Conservation (phyloP, 1,284 basidiomycete species). For the Ustilago xerochloae region DNA sequence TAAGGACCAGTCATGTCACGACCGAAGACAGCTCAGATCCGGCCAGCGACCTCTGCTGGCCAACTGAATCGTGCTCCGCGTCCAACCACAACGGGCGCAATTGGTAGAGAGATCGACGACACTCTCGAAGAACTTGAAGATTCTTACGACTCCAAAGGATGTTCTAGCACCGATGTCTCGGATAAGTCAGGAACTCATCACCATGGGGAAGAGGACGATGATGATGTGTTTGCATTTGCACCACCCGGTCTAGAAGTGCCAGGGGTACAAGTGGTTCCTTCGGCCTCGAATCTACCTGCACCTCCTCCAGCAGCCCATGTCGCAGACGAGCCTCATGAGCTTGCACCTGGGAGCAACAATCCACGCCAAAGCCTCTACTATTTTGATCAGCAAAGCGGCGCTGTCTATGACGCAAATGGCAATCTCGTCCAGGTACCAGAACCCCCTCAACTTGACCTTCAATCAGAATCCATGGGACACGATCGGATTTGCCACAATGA, state of each 20-base stretch:
- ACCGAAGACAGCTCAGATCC: slow-evolving; percentile 13
- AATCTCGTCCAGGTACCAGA: slow-evolving; percentile 15
- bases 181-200: slow-evolving; percentile 5
- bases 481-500: not conserved
- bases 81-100: slow-evolving; percentile 10
- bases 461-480: not conserved
- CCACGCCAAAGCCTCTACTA: slow-evolving; percentile 27
- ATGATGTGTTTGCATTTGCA: slow-evolving; percentile 44
- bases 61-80: slow-evolving; percentile 2
- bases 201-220: slow-evolving; percentile 27
- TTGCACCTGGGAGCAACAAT: not conserved
- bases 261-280: slow-evolving; percentile 15
- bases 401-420: slow-evolving; percentile 25
- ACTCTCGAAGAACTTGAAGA: not conserved
- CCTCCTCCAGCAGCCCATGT: not conserved
- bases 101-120: not conserved
- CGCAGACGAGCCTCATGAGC: not conserved
- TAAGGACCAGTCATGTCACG: slow-evolving; percentile 19
- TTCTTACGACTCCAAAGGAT: not conserved
- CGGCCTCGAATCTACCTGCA: not conserved
- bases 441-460: too few species aligned
- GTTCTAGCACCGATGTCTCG: not conserved
- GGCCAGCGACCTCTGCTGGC: slow-evolving; percentile 24
- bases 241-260: slow-evolving; percentile 22
- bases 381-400: slow-evolving; percentile 29